These are phyloP conservation scores for Meyerozyma guilliermondii DNA, from an alignment of 1,139 yeast genomes.

Conservation along the genomic window DNA sequence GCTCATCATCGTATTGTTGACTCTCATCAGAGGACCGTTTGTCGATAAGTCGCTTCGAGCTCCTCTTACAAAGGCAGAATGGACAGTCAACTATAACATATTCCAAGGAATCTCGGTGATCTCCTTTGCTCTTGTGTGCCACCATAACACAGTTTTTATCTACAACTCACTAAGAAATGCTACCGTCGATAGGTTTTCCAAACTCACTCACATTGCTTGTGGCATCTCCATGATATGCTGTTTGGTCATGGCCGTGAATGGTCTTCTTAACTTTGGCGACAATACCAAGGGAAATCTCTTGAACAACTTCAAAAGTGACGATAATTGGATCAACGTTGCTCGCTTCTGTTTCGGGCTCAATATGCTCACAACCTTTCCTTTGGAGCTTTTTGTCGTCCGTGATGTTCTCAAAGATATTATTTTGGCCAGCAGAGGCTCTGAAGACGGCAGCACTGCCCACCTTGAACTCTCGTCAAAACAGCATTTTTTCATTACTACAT, in stretches of 20 bases:
- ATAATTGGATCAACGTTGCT: constrained; percentile 73
- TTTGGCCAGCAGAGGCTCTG: constrained; percentile 15
- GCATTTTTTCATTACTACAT: constrained; percentile 66
- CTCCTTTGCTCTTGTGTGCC: constrained; percentile 92
- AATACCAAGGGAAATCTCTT: constrained; percentile 81
- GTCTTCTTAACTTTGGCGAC: constrained; percentile 70
- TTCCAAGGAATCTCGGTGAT: constrained; percentile 90
- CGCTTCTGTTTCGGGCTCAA: constrained; percentile 89
- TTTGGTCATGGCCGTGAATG: constrained; percentile 73
- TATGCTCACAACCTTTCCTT: constrained; percentile 90
- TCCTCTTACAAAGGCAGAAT: constrained; percentile 36
- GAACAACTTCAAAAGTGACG: constrained; percentile 78
- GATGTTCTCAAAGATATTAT: constrained; percentile 74
- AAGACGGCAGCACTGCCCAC: constrained; percentile 26
- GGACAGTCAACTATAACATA: constrained; percentile 59
- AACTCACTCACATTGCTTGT: constrained; percentile 80
- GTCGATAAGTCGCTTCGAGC: constrained; percentile 46
- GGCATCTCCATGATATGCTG: constrained; percentile 78
- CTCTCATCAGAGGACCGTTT: constrained; percentile 69
- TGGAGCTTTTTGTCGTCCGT: constrained; percentile 85
- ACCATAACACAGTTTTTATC: constrained; percentile 86
- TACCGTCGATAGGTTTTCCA: constrained; percentile 66
- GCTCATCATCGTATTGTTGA: constrained; percentile 71
- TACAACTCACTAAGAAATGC: constrained; percentile 79
- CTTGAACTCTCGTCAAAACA: constrained; percentile 39